Conservation (phyloP, 2,329 filamentous ascomycete species). For the Fusarium sarcochroum region DNA sequence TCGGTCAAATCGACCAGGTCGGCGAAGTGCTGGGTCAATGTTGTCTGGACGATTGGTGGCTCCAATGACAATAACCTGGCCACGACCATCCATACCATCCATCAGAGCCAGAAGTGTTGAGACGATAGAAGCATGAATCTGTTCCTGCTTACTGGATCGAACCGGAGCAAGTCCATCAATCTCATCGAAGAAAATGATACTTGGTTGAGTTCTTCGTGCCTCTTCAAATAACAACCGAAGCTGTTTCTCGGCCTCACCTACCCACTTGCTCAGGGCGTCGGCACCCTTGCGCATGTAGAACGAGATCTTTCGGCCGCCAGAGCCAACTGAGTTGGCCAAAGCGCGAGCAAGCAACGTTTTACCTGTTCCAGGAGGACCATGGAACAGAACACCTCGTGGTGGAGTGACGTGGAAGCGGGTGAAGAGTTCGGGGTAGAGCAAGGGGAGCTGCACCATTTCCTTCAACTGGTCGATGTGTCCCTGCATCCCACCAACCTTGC, state of each 20-base stretch:
- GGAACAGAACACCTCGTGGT: constrained; percentile 94
- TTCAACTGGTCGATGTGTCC: constrained; percentile 97
- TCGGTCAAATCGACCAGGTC: constrained; percentile 94
- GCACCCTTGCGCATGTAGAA: constrained; percentile 99
- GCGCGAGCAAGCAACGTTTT: constrained; percentile 97
- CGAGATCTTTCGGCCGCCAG: constrained; percentile 92
- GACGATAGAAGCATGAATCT: constrained; percentile 98
- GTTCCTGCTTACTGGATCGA: constrained; percentile 96
- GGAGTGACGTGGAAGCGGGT: constrained; percentile 92
- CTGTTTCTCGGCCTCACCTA: constrained; percentile 97
- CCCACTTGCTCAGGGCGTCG: constrained; percentile 98
- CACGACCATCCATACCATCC: constrained; percentile 98
- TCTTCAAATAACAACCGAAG: constrained; percentile 95
- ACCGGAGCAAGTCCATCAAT: constrained; percentile 98
- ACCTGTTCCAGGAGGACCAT: constrained; percentile 96
- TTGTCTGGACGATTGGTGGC: constrained; percentile 98
- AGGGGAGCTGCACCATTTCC: constrained; percentile 96
- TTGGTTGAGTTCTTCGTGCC: constrained; percentile 93
- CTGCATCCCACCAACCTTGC: constrained; percentile 91
- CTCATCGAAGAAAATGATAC: constrained; percentile 99
- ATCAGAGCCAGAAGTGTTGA: constrained; percentile 94
- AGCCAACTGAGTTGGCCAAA: constrained; percentile 89
- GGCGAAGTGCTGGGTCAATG: constrained; percentile 93
- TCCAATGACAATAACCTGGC: constrained; percentile 97
- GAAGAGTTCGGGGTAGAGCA: constrained; percentile 96